A percentile compares a stretch with the other conserved stretches of the same genome.
These are phyloP conservation scores for Smithsoniella earleae DNA, from an alignment of 163 green algal species.

Conservation along the genomic window DNA sequence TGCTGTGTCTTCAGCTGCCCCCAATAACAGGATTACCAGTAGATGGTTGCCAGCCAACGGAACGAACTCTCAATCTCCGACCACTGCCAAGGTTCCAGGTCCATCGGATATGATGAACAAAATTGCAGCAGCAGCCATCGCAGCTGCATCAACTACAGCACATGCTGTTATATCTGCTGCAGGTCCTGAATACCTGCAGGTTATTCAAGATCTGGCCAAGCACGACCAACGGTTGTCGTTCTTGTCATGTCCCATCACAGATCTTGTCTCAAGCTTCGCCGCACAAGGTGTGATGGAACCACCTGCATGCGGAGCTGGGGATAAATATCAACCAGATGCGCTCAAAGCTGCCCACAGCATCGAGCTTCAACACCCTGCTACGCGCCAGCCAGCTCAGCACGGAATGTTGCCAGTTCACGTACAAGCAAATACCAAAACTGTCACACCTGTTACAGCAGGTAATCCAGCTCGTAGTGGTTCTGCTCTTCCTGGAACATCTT, in stretches of 20 bases:
- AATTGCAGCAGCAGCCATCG: conserved; percentile 27
- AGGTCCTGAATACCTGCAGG: conserved; percentile 38
- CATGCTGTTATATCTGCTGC: conserved; percentile 27
- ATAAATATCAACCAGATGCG: background rate
- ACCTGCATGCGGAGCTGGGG: background rate
- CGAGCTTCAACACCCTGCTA: background rate
- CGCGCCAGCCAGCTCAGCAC: background rate
- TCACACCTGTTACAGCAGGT: too few species aligned
- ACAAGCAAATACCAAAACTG: too few species aligned
- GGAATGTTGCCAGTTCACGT: too few species aligned
- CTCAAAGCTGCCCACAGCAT: background rate
- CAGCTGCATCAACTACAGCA: conserved; percentile 13
- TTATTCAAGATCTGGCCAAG: conserved; percentile 42
- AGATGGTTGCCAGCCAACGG: background rate
- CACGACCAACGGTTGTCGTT: conserved; percentile 32
- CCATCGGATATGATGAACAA: conserved; percentile 23
- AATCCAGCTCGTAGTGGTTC: background rate
- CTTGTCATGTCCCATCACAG: conserved; percentile 9
- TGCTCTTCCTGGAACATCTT: background rate
- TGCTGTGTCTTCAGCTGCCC: background rate
- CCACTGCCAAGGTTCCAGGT: background rate
- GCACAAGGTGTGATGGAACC: background rate
- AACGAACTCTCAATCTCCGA: background rate
- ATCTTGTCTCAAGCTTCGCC: conserved; percentile 9
- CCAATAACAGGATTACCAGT: background rate